Evolutionary conservation across 2,329 filamentous ascomycete genomes (phyloP).

Genomic region (Epichloe hybrida): DNA sequence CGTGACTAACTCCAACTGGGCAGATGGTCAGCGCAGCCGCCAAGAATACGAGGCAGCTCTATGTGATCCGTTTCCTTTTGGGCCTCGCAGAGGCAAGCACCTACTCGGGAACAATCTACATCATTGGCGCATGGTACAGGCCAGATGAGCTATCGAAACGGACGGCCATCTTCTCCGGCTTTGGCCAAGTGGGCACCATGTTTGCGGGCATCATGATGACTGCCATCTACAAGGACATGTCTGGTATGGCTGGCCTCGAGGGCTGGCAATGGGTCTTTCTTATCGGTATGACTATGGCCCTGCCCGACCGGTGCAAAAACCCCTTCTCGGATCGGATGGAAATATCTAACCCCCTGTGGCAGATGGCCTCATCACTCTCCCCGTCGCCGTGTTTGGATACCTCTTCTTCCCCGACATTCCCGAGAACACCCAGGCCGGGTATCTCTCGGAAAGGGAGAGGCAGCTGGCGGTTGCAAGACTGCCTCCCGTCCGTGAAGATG

Average conservation of each 20-base stretch:
- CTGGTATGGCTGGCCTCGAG: constrained; percentile 37
- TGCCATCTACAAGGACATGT: constrained; percentile 38
- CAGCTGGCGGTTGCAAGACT: constrained; percentile 20
- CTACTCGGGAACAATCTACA: constrained; percentile 28
- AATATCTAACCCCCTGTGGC: no score
- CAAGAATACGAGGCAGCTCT: background rate
- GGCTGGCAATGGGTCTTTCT: constrained; percentile 63
- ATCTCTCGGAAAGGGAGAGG: constrained; percentile 32
- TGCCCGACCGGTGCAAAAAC: no score
- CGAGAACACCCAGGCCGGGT: constrained; percentile 30
- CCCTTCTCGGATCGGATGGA: no score
- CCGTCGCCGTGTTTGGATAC: constrained; percentile 21
- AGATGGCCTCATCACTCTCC: constrained; percentile 36
- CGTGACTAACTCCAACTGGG: background rate
- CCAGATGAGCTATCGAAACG: constrained; percentile 47
- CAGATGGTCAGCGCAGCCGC: background rate
- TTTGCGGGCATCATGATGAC: constrained; percentile 43
- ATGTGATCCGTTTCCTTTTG: constrained; percentile 21
- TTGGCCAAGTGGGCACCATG: constrained; percentile 42
- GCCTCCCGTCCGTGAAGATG: background rate
- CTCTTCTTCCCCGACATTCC: constrained; percentile 28
- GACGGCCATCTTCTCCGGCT: constrained; percentile 48
- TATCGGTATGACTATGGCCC: constrained; percentile 25
- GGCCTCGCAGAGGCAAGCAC: constrained; percentile 25
- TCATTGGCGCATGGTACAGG: constrained; percentile 44